phyloP scores from a whole-genome alignment of 1,284 basidiomycete species.

The Caloboletus inedulis region DNA sequence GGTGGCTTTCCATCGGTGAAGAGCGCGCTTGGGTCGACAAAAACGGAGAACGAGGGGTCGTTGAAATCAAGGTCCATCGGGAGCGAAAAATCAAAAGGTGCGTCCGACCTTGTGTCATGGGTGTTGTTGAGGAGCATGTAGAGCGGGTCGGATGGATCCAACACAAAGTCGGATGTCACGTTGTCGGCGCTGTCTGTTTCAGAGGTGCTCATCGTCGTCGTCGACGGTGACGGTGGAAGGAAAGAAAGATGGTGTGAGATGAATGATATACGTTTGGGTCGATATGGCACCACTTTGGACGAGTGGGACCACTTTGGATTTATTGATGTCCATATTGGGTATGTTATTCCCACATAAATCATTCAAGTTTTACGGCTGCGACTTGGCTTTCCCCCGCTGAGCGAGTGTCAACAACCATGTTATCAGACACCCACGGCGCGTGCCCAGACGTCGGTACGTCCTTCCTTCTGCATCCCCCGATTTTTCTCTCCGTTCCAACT shows the following conservation, averaged over 20 bases:
- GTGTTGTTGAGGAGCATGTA: constrained; percentile 50
- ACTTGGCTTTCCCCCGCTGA: neutral
- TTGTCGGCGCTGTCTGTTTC: constrained; percentile 14
- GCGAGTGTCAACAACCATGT: constrained; percentile 15
- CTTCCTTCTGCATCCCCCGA: neutral
- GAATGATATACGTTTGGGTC: neutral
- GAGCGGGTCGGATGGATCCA: constrained; percentile 52
- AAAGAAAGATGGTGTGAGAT: neutral
- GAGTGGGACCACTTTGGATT: constrained; percentile 27
- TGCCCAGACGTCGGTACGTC: constrained; percentile 16
- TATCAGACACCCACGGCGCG: constrained; percentile 1
- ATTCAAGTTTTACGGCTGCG: neutral
- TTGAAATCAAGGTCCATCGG: constrained; percentile 51
- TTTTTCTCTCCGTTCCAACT: neutral
- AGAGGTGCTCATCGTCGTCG: constrained; percentile 19
- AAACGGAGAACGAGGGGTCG: constrained; percentile 39
- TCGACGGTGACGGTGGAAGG: neutral
- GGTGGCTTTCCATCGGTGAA: constrained; percentile 37
- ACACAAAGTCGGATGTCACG: constrained; percentile 17
- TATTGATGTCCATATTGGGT: constrained; percentile 11
- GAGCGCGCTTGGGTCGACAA: constrained; percentile 63
- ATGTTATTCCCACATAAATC: constrained; percentile 26
- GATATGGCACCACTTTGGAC: constrained; percentile 25
- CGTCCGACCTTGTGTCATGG: constrained; percentile 37
- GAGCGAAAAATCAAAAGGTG: constrained; percentile 46